phyloP scores from a whole-genome alignment of 768 basidiomycete genomes.

The Crucibulum laeve region DNA sequence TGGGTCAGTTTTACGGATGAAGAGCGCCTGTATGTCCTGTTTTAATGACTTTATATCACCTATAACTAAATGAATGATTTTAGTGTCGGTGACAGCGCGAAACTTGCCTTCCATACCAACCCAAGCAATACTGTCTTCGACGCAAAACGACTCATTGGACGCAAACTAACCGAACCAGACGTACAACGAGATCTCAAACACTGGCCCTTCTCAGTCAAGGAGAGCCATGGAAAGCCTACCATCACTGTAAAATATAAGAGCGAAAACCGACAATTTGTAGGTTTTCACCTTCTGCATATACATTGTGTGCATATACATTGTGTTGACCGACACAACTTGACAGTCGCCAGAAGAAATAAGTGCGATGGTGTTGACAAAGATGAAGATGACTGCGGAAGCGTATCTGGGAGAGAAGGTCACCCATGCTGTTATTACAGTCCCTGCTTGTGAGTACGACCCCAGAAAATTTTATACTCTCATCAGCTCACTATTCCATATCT shows the following conservation, averaged over 20 bases:
- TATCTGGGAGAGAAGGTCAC: conserved; percentile 63
- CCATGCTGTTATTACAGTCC: conserved; percentile 55
- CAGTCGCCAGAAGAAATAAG: conserved; percentile 65
- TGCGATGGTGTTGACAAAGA: conserved; percentile 61
- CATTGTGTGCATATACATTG: neutral
- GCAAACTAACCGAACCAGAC: conserved; percentile 73
- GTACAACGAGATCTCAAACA: conserved; percentile 81
- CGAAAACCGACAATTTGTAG: conserved; percentile 52
- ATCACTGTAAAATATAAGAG: conserved; percentile 65
- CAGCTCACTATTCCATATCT: conserved; percentile 17
- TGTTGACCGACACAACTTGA: neutral
- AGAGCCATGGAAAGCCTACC: conserved; percentile 74
- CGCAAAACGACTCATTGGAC: conserved; percentile 91
- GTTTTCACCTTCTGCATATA: conserved; percentile 11
- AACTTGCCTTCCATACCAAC: conserved; percentile 89
- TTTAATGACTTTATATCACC: conserved; percentile 9
- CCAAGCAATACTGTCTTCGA: conserved; percentile 95
- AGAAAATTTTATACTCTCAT: neutral
- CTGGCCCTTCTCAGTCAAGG: conserved; percentile 76
- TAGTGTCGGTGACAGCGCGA: conserved; percentile 86
- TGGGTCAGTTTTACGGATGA: conserved; percentile 90
- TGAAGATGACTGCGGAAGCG: conserved; percentile 70
- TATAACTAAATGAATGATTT: conserved; percentile 13
- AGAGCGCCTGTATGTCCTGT: conserved; percentile 58
- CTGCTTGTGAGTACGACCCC: conserved; percentile 46